Base-by-base conservation (phyloP, 345 rosid species). In the Lepidium africanum region DNA sequence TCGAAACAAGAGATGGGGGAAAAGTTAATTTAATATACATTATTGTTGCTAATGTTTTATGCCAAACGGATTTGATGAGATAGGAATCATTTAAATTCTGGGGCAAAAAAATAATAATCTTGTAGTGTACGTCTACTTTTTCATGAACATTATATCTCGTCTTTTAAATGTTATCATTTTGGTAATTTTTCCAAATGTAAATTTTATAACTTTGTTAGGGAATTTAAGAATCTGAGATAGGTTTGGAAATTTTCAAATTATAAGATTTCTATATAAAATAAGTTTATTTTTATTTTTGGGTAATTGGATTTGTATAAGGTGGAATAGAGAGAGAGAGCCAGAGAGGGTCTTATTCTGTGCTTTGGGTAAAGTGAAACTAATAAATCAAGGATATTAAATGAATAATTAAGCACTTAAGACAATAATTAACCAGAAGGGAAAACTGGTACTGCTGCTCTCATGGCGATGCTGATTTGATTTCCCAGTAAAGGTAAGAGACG, bases 391-490 rank as follows among this genome's bases (percentile, higher is more conserved):
- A 36, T 33, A 5, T 14, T 58, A n/a, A 73, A 66, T 66, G 72
- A 59, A 67, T 52, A 67, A 27, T 67, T 42, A 67, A 60, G 49
- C 68, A 60, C 68, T 73, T 66, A 57, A 65, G 65, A 58, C 52
- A 51, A 57, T 47, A 59, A 50, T 66, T 48, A 73, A 66, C 41
- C 49, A 59, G 67, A 66, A 66, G 67, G 16, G 50, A 62, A 51
- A 57, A 30, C 36, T 50, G 77, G 40, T 67, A 37, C 63, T 11
- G 32, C 41, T 67, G 63, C 43, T 66, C 37, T 74, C 77, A 43
- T 67, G 69, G 77, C 50, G 43, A 74, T 74, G 73, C 49, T 67
- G 51, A 50, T 74, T 69, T 69, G 59, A 58, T 69, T 74, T 17
- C 73, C 14, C 49, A 45, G 63, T 12, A 51, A 51, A 52, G 53